Percentiles rank a stretch among this genome's conserved stretches.
Evolutionary conservation across 2,329 filamentous ascomycete genomes (phyloP).

Genomic region (Penicillium nordicum): DNA sequence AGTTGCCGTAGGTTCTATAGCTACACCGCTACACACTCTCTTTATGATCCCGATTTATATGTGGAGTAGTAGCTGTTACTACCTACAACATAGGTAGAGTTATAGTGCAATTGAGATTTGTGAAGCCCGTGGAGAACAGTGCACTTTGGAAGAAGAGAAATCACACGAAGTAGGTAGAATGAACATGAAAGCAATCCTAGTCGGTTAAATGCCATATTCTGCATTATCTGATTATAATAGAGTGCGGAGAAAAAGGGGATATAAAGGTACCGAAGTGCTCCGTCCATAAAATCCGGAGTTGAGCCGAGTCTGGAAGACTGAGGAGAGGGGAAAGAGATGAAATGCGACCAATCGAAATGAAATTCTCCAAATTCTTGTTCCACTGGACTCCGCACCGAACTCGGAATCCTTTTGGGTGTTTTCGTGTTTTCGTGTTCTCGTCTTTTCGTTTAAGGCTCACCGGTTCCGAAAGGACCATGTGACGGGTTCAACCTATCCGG

Average conservation of each 20-base stretch:
- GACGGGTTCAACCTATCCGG: constrained; percentile 13
- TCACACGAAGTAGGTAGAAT: background rate
- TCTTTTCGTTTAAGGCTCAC: background rate
- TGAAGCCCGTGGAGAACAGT: background rate
- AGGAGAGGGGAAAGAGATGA: background rate
- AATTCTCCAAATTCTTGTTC: constrained; percentile 15
- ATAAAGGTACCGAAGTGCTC: background rate
- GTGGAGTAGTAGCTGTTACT: background rate
- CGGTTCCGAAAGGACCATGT: constrained; percentile 8
- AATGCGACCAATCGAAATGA: constrained; percentile 3
- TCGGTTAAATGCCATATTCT: background rate
- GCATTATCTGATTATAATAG: background rate
- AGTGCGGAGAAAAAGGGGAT: constrained; percentile 3
- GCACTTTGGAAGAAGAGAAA: background rate
- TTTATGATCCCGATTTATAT: background rate
- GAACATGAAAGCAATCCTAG: background rate
- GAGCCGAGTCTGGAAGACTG: constrained; percentile 11
- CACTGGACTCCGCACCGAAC: constrained; percentile 19
- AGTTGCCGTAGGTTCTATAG: background rate
- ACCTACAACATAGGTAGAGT: background rate
- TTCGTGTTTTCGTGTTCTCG: background rate
- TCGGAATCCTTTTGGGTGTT: constrained; percentile 2
- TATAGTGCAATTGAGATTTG: background rate
- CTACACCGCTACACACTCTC: background rate
- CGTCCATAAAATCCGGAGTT: constrained; percentile 16